Percentiles rank a stretch among this genome's conserved stretches.
Conservation (phyloP, 495 filamentous ascomycete species). For the Penicillium angulare region DNA sequence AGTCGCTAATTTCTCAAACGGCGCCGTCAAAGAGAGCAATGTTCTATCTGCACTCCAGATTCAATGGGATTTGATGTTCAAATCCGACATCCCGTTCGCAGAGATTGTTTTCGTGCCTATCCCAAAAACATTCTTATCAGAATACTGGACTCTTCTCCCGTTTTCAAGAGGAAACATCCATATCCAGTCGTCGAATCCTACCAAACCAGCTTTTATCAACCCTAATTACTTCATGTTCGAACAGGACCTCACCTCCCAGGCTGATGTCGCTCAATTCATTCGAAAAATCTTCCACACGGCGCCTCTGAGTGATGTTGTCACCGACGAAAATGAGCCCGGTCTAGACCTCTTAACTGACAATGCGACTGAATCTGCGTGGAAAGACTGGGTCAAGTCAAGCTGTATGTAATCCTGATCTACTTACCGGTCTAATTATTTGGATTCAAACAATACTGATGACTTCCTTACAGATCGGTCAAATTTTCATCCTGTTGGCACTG, state of each 20-base stretch:
- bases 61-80: slow-evolving; percentile 45
- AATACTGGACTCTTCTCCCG: slow-evolving; percentile 38
- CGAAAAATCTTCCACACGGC: slow-evolving; percentile 16
- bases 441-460: neutral
- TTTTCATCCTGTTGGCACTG: slow-evolving; percentile 47
- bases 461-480: slow-evolving; percentile 30
- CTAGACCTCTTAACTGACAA: slow-evolving; percentile 13
- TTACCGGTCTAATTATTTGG: neutral
- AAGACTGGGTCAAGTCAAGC: slow-evolving; percentile 15
- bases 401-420: slow-evolving; percentile 19
- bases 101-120: slow-evolving; percentile 33
- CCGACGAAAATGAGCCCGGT: slow-evolving; percentile 18
- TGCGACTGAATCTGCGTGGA: slow-evolving; percentile 15
- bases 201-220: slow-evolving; percentile 16
- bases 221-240: slow-evolving; percentile 27
- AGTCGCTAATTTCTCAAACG: slow-evolving; percentile 26
- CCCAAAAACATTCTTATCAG: slow-evolving; percentile 18
- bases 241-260: slow-evolving; percentile 17
- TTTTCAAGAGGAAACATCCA: slow-evolving; percentile 51
- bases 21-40: slow-evolving; percentile 18
- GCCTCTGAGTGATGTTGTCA: slow-evolving; percentile 16
- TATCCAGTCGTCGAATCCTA: slow-evolving; percentile 22
- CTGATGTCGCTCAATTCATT: slow-evolving; percentile 22
- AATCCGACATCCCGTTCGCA: slow-evolving; percentile 36
- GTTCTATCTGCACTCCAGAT: slow-evolving; percentile 28